Conservation (phyloP, 1,284 basidiomycete species). For the Sporisorium sorghi region DNA sequence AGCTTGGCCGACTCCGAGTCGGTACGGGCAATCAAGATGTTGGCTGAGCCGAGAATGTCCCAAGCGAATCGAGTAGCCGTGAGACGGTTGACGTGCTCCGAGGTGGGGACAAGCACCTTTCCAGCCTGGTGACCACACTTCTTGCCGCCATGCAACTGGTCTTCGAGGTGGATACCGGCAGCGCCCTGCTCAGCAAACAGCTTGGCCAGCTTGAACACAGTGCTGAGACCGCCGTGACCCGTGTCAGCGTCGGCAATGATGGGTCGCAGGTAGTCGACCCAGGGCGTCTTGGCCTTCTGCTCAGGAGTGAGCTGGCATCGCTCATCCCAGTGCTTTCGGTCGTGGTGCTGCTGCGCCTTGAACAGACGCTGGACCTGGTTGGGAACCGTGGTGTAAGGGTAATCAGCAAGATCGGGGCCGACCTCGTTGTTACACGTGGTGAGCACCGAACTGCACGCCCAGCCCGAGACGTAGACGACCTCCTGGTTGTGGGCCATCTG, state of each 20-base stretch:
- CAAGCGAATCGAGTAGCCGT: slow-evolving; percentile 86
- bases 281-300: slow-evolving; percentile 65
- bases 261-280: slow-evolving; percentile 67
- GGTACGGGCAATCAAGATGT: slow-evolving; percentile 88
- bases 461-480: slow-evolving; percentile 94
- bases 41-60: slow-evolving; percentile 86
- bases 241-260: slow-evolving; percentile 69
- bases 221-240: slow-evolving; percentile 67
- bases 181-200: slow-evolving; percentile 71
- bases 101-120: slow-evolving; percentile 89
- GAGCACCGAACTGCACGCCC: slow-evolving; percentile 83
- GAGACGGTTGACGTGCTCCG: slow-evolving; percentile 84
- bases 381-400: slow-evolving; percentile 92
- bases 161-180: slow-evolving; percentile 67
- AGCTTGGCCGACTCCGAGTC: slow-evolving; percentile 91
- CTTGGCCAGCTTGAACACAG: slow-evolving; percentile 68
- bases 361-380: slow-evolving; percentile 73
- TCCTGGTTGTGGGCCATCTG: slow-evolving; percentile 97
- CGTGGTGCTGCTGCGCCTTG: slow-evolving; percentile 69
- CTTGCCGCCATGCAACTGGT: slow-evolving; percentile 69
- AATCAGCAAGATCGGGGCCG: slow-evolving; percentile 94
- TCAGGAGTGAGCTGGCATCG: slow-evolving; percentile 58
- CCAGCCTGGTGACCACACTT: slow-evolving; percentile 90
- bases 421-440: slow-evolving; percentile 91
- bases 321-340: slow-evolving; percentile 69